Evolutionary conservation across 129 eudicot species (phyloP).

Genomic region (Arctium lappa): DNA sequence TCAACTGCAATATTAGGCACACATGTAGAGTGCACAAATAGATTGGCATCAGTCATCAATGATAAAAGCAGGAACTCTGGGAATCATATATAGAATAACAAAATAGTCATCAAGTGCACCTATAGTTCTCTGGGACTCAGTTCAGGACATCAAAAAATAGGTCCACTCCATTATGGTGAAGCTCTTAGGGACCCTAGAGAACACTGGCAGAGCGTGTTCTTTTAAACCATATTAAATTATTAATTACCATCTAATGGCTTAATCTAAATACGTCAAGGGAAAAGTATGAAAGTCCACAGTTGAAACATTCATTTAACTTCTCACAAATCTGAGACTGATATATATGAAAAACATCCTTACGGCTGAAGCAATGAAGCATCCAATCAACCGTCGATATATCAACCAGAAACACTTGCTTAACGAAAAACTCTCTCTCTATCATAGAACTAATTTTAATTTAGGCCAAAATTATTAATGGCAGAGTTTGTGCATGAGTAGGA

Average conservation of each 20-base stretch:
- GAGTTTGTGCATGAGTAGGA: background rate
- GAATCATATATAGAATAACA: too few relatives aligned
- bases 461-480: too few relatives aligned
- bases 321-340: background rate
- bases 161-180: background rate
- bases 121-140: background rate
- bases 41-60: too few relatives aligned
- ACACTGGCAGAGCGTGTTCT: background rate
- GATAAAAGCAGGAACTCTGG: too few relatives aligned
- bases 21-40: too few relatives aligned
- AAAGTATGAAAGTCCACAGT: background rate
- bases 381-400: background rate
- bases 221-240: background rate
- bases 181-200: background rate
- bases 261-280: background rate
- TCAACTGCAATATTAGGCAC: too few relatives aligned
- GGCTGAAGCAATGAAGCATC: background rate
- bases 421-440: background rate
- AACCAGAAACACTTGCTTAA: background rate
- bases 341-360: background rate
- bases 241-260: background rate
- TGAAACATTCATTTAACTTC: background rate
- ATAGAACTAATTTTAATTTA: too few relatives aligned
- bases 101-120: too few relatives aligned
- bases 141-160: background rate